Conservation (phyloP, 306 rosid genomes). For the Carpinus fangiana region DNA sequence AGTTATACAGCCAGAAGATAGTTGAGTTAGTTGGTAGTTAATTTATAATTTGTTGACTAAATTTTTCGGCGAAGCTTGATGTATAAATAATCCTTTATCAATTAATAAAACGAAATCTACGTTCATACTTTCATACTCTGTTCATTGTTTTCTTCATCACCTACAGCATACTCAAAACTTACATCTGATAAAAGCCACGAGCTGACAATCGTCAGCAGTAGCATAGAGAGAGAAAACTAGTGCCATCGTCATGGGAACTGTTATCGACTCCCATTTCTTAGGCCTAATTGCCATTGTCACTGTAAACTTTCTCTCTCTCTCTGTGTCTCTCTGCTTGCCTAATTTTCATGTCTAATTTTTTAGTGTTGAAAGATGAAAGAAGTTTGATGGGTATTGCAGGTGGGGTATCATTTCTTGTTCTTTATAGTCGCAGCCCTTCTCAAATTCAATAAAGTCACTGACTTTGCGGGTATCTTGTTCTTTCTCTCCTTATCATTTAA, state of each 20-base stretch:
- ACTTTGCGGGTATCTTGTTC: slow-evolving; percentile 70
- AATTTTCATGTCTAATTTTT: neutral
- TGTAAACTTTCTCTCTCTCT: slow-evolving; percentile 37
- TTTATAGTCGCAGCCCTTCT: slow-evolving; percentile 87
- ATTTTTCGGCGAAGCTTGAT: too few relatives aligned
- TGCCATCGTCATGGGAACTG: slow-evolving; percentile 54
- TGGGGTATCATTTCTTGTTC: slow-evolving; percentile 71
- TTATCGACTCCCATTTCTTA: slow-evolving; percentile 80
- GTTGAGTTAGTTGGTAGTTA: slow-evolving; percentile 17
- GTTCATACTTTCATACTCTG: too few relatives aligned
- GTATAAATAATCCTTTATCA: too few relatives aligned
- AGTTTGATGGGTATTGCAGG: slow-evolving; percentile 38
- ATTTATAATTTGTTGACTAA: too few relatives aligned
- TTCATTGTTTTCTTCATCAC: too few relatives aligned
- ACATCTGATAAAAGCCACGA: too few relatives aligned
- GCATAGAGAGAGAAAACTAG: neutral
- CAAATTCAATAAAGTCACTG: slow-evolving; percentile 89
- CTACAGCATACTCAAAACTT: too few relatives aligned
- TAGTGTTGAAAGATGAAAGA: neutral
- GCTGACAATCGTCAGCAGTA: too few relatives aligned
- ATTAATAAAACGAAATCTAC: too few relatives aligned
- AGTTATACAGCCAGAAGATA: too few relatives aligned
- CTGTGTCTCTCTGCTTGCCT: neutral
- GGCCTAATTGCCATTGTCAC: slow-evolving; percentile 84
- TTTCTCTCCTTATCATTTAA: neutral